Conservation (phyloP, 2,329 filamentous ascomycete genomes). For the Colletotrichum filicis region DNA sequence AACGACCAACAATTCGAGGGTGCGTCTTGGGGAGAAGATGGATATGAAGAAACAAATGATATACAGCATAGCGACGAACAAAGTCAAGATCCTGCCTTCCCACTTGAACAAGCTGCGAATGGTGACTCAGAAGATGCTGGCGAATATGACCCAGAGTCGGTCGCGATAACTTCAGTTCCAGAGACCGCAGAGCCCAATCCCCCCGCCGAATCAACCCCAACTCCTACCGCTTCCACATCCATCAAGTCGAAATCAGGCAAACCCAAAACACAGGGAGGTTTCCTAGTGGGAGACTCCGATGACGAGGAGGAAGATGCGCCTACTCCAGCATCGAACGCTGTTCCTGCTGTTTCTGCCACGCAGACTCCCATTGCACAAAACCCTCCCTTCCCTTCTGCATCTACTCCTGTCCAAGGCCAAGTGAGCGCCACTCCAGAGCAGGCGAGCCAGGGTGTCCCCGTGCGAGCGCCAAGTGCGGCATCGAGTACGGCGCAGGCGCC, state of each 20-base stretch:
- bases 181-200: slow-evolving; percentile 43
- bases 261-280: slow-evolving; percentile 69
- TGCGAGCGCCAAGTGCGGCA: slow-evolving; percentile 42
- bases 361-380: slow-evolving; percentile 9
- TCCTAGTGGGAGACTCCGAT: slow-evolving; percentile 66
- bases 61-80: slow-evolving; percentile 66
- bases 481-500: slow-evolving; percentile 54
- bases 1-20: slow-evolving; percentile 46
- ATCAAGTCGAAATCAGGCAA: slow-evolving; percentile 53
- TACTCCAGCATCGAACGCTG: slow-evolving; percentile 23
- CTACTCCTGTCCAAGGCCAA: slow-evolving; percentile 31
- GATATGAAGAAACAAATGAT: slow-evolving; percentile 66
- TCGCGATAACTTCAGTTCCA: slow-evolving; percentile 50
- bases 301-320: slow-evolving; percentile 63
- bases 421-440: slow-evolving; percentile 31
- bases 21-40: slow-evolving; percentile 63
- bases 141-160: slow-evolving; percentile 65
- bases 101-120: slow-evolving; percentile 57
- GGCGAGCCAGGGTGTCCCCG: slow-evolving; percentile 38
- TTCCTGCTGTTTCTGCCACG: neutral
- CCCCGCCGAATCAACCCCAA: slow-evolving; percentile 39
- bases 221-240: slow-evolving; percentile 35
- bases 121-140: slow-evolving; percentile 54
- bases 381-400: slow-evolving; percentile 13
- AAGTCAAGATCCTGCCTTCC: slow-evolving; percentile 58